Evolutionary conservation across 257 asterid genomes (phyloP).

Genomic region (Ophiorrhiza pumila): DNA sequence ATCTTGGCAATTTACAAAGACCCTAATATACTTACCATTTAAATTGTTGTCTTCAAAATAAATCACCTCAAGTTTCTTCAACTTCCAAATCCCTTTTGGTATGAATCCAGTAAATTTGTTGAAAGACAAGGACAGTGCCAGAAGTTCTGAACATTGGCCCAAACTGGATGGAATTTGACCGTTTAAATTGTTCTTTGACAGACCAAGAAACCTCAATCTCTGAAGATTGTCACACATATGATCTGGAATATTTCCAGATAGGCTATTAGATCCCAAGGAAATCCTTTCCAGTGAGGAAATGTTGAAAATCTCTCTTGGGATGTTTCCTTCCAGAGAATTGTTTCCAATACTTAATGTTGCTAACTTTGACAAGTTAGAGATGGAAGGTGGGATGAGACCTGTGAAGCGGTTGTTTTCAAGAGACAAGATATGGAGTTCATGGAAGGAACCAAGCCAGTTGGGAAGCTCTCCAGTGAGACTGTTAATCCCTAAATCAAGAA

Average conservation of each 20-base stretch:
- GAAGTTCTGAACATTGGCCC: slow-evolving; percentile 17
- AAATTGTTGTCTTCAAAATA: background rate
- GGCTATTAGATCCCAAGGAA: background rate
- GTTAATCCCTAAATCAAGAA: background rate
- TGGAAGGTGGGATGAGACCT: slow-evolving; percentile 16
- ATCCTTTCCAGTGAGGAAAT: slow-evolving; percentile 9
- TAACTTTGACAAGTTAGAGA: slow-evolving; percentile 25
- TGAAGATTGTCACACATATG: slow-evolving; percentile 5
- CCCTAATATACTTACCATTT: background rate
- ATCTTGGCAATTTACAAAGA: background rate
- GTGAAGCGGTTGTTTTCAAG: slow-evolving; percentile 17
- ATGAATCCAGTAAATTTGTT: slow-evolving; percentile 28
- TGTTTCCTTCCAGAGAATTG: slow-evolving; percentile 26
- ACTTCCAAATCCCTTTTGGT: slow-evolving; percentile 20
- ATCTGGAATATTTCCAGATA: slow-evolving; percentile 18
- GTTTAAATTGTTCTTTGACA: background rate
- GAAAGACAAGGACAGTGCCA: background rate
- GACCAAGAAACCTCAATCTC: background rate
- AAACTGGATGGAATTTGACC: slow-evolving; percentile 14
- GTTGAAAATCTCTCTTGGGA: slow-evolving; percentile 30
- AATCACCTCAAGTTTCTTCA: slow-evolving; percentile 20
- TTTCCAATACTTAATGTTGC: background rate
- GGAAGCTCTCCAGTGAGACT: background rate
- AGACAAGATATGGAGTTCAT: background rate
- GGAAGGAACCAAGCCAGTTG: background rate